These are phyloP conservation scores for Amyloporia xantha DNA, from an alignment of 768 basidiomycete species.

Conservation along the genomic window DNA sequence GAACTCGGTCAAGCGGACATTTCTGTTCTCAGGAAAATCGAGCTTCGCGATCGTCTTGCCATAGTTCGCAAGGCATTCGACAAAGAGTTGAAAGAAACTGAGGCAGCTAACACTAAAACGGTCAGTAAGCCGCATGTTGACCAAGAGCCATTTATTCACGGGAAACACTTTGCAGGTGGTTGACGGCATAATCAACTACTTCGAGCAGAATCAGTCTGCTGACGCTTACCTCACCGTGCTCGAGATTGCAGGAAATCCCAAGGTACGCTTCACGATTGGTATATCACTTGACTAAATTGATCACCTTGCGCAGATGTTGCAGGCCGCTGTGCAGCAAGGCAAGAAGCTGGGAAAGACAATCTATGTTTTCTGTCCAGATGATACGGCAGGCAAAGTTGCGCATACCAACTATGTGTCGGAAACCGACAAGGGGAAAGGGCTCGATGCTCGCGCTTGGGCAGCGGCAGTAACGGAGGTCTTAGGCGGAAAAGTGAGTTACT, in stretches of 20 bases:
- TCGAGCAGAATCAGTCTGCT: slow-evolving; percentile 68
- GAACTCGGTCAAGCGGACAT: slow-evolving; percentile 88
- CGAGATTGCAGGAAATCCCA: slow-evolving; percentile 78
- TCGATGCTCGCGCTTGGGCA: slow-evolving; percentile 90
- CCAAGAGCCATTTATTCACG: background rate
- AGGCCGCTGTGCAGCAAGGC: slow-evolving; percentile 67
- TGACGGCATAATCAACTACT: slow-evolving; percentile 63
- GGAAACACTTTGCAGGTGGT: slow-evolving; percentile 43
- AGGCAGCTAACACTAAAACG: slow-evolving; percentile 68
- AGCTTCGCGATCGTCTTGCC: slow-evolving; percentile 68
- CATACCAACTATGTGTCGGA: slow-evolving; percentile 83
- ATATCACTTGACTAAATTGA: too few relatives aligned
- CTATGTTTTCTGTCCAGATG: slow-evolving; percentile 83
- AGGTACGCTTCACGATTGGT: slow-evolving; percentile 52
- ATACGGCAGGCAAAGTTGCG: slow-evolving; percentile 63
- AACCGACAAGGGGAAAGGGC: slow-evolving; percentile 50
- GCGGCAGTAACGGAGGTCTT: slow-evolving; percentile 66
- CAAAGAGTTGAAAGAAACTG: slow-evolving; percentile 78
- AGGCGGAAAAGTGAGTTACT: slow-evolving; percentile 86
- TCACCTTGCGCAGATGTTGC: slow-evolving; percentile 69
- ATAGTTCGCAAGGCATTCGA: slow-evolving; percentile 76
- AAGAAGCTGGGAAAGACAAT: slow-evolving; percentile 77
- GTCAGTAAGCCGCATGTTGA: slow-evolving; percentile 32
- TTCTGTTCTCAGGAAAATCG: slow-evolving; percentile 75
- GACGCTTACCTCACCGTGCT: slow-evolving; percentile 65